These are phyloP conservation scores for Aspergillus panamensis DNA, from an alignment of 495 filamentous ascomycete genomes.

Conservation along the genomic window DNA sequence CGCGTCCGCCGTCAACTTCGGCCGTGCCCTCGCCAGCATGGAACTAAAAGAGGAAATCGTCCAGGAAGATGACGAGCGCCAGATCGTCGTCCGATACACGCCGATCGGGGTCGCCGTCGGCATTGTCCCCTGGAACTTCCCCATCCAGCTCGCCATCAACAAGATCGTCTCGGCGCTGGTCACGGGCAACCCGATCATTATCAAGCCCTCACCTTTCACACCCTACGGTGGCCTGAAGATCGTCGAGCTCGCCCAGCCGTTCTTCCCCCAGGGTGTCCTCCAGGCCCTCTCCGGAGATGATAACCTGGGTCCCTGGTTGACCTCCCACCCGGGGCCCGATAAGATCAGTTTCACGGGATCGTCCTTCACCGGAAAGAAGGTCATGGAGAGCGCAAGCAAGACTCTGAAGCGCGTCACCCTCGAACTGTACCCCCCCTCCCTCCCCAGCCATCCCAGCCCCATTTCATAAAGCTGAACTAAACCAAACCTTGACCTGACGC, in stretches of 20 bases:
- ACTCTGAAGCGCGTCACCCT: conserved; percentile 50
- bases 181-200: conserved; percentile 61
- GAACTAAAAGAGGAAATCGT: conserved; percentile 4
- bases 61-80: background rate
- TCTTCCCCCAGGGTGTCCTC: conserved; percentile 82
- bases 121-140: conserved; percentile 36
- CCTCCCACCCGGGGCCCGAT: conserved; percentile 69
- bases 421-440: conserved; percentile 43
- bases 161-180: conserved; percentile 55
- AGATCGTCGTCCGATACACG: conserved; percentile 12
- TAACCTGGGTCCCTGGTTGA: conserved; percentile 73
- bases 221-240: conserved; percentile 85
- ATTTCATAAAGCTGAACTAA: conserved; percentile 34
- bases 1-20: background rate
- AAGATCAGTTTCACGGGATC: conserved; percentile 55
- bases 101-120: conserved; percentile 33
- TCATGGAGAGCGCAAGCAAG: conserved; percentile 30
- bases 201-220: conserved; percentile 90
- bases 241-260: conserved; percentile 74
- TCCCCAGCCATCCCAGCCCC: conserved; percentile 38
- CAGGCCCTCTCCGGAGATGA: conserved; percentile 84
- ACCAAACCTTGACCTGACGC: conserved; percentile 9
- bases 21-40: background rate
- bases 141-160: conserved; percentile 8
- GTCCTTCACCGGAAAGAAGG: conserved; percentile 26